Evolutionary conservation across 2,329 filamentous ascomycete species (phyloP), one percentile per base, ranked within the genome.

Genomic region (Talaromyces verruculosus): DNA sequence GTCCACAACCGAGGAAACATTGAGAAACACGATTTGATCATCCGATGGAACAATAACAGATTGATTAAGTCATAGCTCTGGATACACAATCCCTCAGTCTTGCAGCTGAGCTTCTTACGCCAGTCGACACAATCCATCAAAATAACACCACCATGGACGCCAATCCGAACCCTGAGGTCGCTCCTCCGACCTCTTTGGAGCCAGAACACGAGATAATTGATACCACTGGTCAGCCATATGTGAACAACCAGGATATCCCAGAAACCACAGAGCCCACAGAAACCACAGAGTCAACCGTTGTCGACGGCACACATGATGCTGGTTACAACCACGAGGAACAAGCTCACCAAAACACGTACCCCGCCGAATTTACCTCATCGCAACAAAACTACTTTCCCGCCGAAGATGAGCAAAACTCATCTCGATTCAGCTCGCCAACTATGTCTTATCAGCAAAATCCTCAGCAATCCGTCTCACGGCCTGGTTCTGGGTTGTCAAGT

Each of bases 401-500:
- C 11, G 79, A 81, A 51, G 84, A 86, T 68, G 79, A 77, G 66
- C 83, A 85, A 66, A 70, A 76, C 13, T 74, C 75, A 25, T 74
- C 78, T 63, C 77, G 77, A 66, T 75, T 79, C 55, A 77, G 76
- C 65, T 79, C 77, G 15, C 80, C 81, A 17, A 79, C 77, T 22
- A 72, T 80, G 65, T 75, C 70, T 39, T 75, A 80, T 63, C 80
- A 81, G 64, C 78, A 80, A 53, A 75, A 74, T 43, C 71, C 73
- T 22, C 73, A 75, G 47, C 74, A 79, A 51, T 71, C 77, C 15
- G 77, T 74, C 43, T 79, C 82, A 72, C 71, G 83, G 67, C 85
- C 85, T 5, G 80, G 78, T 63, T 86, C 84, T 45, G 81, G 81
- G 33, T 74, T 85, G 68, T 84, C 83, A 25, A 77, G 74, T 64